phyloP scores from a whole-genome alignment of 163 green algal genomes.

The Smithsoniella earleae region DNA sequence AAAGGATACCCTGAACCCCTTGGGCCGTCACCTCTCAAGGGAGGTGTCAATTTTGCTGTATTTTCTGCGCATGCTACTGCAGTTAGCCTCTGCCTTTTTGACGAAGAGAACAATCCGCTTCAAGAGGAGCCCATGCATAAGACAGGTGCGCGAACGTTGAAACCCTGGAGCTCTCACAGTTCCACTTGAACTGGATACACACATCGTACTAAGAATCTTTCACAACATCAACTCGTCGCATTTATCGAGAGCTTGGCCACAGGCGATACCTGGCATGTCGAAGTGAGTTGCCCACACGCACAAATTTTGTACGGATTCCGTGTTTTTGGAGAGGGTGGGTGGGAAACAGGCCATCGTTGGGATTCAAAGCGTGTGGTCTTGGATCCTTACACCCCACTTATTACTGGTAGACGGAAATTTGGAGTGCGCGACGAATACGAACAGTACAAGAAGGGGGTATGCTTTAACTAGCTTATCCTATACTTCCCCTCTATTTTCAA shows the following conservation, averaged over 20 bases:
- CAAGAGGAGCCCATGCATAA: slow-evolving; percentile 45
- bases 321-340: slow-evolving; percentile 70
- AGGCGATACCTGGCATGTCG: slow-evolving; percentile 75
- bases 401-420: slow-evolving; percentile 66
- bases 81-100: slow-evolving; percentile 66
- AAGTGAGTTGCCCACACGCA: slow-evolving; percentile 48
- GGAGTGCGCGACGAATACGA: slow-evolving; percentile 63
- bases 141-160: slow-evolving; percentile 26
- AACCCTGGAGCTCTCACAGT: too few species aligned
- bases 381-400: slow-evolving; percentile 86
- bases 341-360: slow-evolving; percentile 65
- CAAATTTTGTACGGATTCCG: slow-evolving; percentile 74
- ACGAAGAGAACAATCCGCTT: slow-evolving; percentile 38
- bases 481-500: not conserved
- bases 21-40: slow-evolving; percentile 50
- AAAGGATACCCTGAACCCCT: slow-evolving; percentile 58
- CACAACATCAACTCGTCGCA: too few species aligned
- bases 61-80: slow-evolving; percentile 60
- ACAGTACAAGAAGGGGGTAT: slow-evolving; percentile 57
- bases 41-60: slow-evolving; percentile 85
- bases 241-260: too few species aligned
- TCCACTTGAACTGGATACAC: too few species aligned
- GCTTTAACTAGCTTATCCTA: not conserved
- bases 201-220: too few species aligned
- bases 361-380: slow-evolving; percentile 60